A percentile compares a stretch with the other conserved stretches of the same genome.
phyloP scores from a whole-genome alignment of 73 alveolate species.

The Paramecium pentaurelia region DNA sequence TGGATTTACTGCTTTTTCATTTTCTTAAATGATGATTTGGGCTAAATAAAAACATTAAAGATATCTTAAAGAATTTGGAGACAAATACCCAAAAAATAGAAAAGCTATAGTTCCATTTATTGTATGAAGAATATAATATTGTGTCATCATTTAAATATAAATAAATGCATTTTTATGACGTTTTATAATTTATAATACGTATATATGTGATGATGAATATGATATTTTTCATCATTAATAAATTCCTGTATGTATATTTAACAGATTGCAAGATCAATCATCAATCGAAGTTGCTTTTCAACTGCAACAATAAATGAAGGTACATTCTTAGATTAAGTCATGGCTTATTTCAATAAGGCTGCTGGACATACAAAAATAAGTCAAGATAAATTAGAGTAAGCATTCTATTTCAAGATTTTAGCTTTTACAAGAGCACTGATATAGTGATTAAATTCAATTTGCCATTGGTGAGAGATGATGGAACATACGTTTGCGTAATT shows the following conservation, averaged over 20 bases:
- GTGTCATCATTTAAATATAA: background rate
- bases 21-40: constrained; percentile 79
- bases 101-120: constrained; percentile 86
- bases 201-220: constrained; percentile 22
- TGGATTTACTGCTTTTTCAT: constrained; percentile 52
- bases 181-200: background rate
- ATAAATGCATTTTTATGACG: constrained; percentile 23
- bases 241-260: background rate
- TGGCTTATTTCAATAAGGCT: constrained; percentile 75
- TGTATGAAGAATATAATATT: constrained; percentile 48
- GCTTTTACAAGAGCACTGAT: constrained; percentile 68
- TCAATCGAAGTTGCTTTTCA: background rate
- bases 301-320: constrained; percentile 20
- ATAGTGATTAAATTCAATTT: constrained; percentile 65
- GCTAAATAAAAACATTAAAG: constrained; percentile 75
- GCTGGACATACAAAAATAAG: constrained; percentile 69
- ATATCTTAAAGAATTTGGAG: constrained; percentile 76
- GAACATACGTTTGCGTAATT: constrained; percentile 62
- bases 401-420: background rate
- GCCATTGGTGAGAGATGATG: constrained; percentile 77
- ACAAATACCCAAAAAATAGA: constrained; percentile 75
- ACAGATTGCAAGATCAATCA: background rate
- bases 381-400: constrained; percentile 61
- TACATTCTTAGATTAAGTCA: constrained; percentile 73
- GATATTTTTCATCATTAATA: background rate